Conservation (phyloP, 192 early-diverging fungal species). For the Coemansia furcata region DNA sequence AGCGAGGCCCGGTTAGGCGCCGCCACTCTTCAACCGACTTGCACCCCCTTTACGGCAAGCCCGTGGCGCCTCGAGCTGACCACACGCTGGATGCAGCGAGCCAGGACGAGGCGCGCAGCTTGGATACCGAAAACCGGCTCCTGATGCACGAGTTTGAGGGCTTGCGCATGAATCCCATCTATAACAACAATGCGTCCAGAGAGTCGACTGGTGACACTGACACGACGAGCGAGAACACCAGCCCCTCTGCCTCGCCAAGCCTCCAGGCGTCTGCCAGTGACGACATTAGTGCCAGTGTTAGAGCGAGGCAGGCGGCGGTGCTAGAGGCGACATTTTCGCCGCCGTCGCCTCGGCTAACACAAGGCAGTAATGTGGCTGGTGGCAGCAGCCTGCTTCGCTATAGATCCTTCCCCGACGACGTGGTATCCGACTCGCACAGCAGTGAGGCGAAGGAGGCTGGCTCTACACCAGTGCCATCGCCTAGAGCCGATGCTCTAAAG, state of each 20-base stretch:
- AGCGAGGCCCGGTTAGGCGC: slow-evolving; percentile 44
- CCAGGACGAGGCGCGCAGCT: slow-evolving; percentile 40
- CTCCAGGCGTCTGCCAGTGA: slow-evolving; percentile 10
- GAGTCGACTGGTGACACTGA: slow-evolving; percentile 23
- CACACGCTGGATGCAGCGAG: slow-evolving; percentile 10
- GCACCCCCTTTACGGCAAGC: slow-evolving; percentile 35
- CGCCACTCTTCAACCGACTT: slow-evolving; percentile 57
- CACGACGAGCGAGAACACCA: slow-evolving; percentile 9
- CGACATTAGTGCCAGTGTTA: background rate
- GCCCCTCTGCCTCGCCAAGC: slow-evolving; percentile 4
- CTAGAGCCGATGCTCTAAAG: background rate
- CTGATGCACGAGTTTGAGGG: slow-evolving; percentile 36
- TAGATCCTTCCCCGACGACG: slow-evolving; percentile 25
- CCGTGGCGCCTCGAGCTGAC: slow-evolving; percentile 2
- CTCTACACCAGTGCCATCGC: background rate
- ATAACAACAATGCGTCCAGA: slow-evolving; percentile 15
- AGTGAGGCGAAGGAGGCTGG: background rate
- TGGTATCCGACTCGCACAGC: background rate
- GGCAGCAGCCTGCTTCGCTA: slow-evolving; percentile 34
- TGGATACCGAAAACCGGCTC: slow-evolving; percentile 30
- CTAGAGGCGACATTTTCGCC: background rate
- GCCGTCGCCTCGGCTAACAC: background rate
- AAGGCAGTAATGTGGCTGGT: slow-evolving; percentile 10
- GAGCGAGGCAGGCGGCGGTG: background rate
- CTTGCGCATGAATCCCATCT: slow-evolving; percentile 45